Evolutionary conservation across 2,329 filamentous ascomycete genomes (phyloP).

Genomic region (Furcasterigmium sp.): DNA sequence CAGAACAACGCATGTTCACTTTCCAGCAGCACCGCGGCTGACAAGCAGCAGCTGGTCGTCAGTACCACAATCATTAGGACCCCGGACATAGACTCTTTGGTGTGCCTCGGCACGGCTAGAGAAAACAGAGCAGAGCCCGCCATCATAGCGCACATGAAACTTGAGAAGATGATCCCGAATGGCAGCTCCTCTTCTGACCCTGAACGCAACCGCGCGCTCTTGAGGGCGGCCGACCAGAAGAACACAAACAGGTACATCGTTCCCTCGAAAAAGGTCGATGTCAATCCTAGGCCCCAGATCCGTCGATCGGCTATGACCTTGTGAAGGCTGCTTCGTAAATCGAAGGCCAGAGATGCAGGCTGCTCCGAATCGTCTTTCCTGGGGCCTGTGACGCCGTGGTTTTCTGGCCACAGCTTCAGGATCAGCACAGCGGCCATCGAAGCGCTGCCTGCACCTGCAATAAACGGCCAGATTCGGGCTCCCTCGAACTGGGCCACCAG

Average conservation of each 20-base stretch:
- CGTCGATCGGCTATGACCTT: slow-evolving; percentile 33
- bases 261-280: slow-evolving; percentile 54
- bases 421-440: slow-evolving; percentile 39
- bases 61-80: slow-evolving; percentile 28
- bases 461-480: slow-evolving; percentile 47
- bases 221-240: slow-evolving; percentile 55
- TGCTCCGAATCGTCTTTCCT: slow-evolving; percentile 3
- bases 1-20: slow-evolving; percentile 43
- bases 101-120: slow-evolving; percentile 19
- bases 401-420: slow-evolving; percentile 32
- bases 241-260: slow-evolving; percentile 60
- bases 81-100: slow-evolving; percentile 21
- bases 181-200: slow-evolving; percentile 22
- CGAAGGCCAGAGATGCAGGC: slow-evolving; percentile 7
- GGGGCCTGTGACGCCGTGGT: slow-evolving; percentile 15
- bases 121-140: slow-evolving; percentile 45
- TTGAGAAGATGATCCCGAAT: slow-evolving; percentile 48
- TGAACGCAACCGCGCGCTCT: slow-evolving; percentile 26
- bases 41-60: slow-evolving; percentile 27
- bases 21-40: slow-evolving; percentile 34
- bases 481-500: slow-evolving; percentile 37
- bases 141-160: slow-evolving; percentile 54
- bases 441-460: slow-evolving; percentile 36
- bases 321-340: slow-evolving; percentile 15
- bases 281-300: slow-evolving; percentile 44